Base-by-base conservation (phyloP, 2,329 filamentous ascomycete genomes). In the Lasiodiplodia sp. region DNA sequence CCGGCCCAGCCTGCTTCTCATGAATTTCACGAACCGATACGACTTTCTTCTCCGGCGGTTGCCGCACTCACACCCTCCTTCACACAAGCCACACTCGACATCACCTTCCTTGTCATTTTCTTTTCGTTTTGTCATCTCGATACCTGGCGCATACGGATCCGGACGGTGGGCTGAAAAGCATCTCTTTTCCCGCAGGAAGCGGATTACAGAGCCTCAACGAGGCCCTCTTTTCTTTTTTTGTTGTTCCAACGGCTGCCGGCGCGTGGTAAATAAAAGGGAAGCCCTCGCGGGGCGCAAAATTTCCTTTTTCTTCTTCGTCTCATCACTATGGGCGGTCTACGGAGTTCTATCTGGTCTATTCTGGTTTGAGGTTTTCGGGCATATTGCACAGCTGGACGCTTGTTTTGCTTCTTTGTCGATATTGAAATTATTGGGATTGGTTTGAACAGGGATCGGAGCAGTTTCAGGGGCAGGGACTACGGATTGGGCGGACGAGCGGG, bases 1-100 rank as follows among this genome's bases (percentile, higher is more conserved):
- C 56, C 11, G 21, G 31, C 28, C 57, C 63, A 44, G 49, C 47
- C 55, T 62, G 47, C 66, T 23, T 68, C 55, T 63, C 44, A 68
- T 25, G 66, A 68, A 51, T 56, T 53, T 63, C 55, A 67, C 47
- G 66, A 68, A 63, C 47, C 57, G 66, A 67, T 23, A 67, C 57
- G 57, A 68, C 38, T 60, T 68, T 68, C 23, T 52, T 52, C 51
- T 25, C 60, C 47, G 47, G 47, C n/a, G 52, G 31, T 25, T 11
- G 23, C 21, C 38, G 63, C 49, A 34, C 25, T 56, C 63, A 66
- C 63, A 66, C 63, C 55, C 63, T 64, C 60, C 21, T 31, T 52
- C 60, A 21, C 51, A 66, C 11, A 23, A 66, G 25, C 53, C 47
- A 47, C 44, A 47, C 40, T n/a, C 38, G 14, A 49, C 49, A 63